A percentile compares a stretch with the other conserved stretches of the same genome.
phyloP scores from a whole-genome alignment of 2,329 filamentous ascomycete genomes.

The Pseudocercospora ulei region DNA sequence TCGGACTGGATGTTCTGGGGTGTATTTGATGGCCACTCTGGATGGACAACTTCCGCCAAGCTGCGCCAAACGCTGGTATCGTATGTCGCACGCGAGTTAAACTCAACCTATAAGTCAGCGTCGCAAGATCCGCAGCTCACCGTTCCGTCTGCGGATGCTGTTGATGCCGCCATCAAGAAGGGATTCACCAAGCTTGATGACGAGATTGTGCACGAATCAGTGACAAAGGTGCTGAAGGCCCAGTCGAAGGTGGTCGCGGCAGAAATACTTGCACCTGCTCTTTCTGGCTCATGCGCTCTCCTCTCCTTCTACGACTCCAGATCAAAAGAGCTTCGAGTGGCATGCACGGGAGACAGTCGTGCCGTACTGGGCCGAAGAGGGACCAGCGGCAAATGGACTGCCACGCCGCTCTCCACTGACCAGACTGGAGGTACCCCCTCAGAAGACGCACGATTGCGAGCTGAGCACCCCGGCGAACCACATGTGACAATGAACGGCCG shows the following conservation, averaged over 20 bases:
- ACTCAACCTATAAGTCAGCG: constrained; percentile 76
- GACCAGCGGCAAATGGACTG: constrained; percentile 77
- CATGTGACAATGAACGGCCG: constrained; percentile 81
- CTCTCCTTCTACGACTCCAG: constrained; percentile 91
- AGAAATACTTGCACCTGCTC: constrained; percentile 79
- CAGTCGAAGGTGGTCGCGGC: constrained; percentile 85
- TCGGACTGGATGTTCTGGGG: constrained; percentile 99
- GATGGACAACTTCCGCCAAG: constrained; percentile 97
- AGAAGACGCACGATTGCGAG: constrained; percentile 71
- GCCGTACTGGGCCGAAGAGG: constrained; percentile 79
- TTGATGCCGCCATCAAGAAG: constrained; percentile 84
- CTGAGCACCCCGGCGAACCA: constrained; percentile 79
- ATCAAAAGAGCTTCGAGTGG: constrained; percentile 79
- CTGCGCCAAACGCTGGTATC: constrained; percentile 83
- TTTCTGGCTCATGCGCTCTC: constrained; percentile 94
- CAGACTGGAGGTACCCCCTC: constrained; percentile 84
- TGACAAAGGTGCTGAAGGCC: constrained; percentile 78
- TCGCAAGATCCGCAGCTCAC: constrained; percentile 48
- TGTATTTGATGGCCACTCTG: constrained; percentile 94
- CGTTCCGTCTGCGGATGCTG: constrained; percentile 65
- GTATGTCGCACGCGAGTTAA: constrained; percentile 86
- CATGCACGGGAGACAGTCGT: constrained; percentile 91
- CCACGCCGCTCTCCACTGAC: constrained; percentile 79
- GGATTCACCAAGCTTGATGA: constrained; percentile 83
- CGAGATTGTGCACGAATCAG: constrained; percentile 88